Evolutionary conservation across 208 protist genomes (phyloP).

Genomic region (Trypanosoma rangeli): DNA sequence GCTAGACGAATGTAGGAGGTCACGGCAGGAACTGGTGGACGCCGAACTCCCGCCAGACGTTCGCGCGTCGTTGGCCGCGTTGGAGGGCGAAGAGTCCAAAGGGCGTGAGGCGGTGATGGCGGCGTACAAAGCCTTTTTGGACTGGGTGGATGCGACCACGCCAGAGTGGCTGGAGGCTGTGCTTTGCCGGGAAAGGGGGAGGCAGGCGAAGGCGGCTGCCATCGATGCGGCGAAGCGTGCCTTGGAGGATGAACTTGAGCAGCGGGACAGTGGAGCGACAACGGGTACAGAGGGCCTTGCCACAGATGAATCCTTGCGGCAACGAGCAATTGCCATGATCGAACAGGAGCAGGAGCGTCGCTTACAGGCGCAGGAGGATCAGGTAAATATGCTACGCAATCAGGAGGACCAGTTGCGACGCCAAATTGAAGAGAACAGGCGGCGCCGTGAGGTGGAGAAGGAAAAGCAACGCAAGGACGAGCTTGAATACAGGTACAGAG

Average conservation of each 20-base stretch:
- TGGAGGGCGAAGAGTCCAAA: conserved; percentile 32
- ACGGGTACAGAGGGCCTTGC: background rate
- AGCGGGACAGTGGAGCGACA: background rate
- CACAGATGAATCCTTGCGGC: conserved; percentile 36
- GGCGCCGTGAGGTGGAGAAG: conserved; percentile 1
- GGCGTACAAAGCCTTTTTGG: conserved; percentile 52
- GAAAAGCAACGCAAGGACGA: conserved; percentile 19
- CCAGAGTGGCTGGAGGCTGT: conserved; percentile 66
- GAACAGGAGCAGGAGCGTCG: conserved; percentile 56
- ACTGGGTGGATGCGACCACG: conserved; percentile 52
- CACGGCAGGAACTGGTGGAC: conserved; percentile 30
- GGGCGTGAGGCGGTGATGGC: conserved; percentile 31
- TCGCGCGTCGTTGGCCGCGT: conserved; percentile 25
- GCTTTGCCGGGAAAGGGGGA: conserved; percentile 32
- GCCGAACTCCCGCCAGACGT: conserved; percentile 48
- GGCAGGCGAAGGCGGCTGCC: conserved; percentile 38
- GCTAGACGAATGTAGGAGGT: conserved; percentile 18
- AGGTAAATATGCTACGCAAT: conserved; percentile 27
- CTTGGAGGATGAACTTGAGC: conserved; percentile 47
- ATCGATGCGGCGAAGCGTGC: conserved; percentile 62
- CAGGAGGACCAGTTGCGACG: conserved; percentile 26
- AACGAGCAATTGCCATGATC: conserved; percentile 72
- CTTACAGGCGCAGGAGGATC: conserved; percentile 23
- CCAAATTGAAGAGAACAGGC: conserved; percentile 20
- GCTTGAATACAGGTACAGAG: conserved; percentile 10